Evolutionary conservation across 2,329 filamentous ascomycete species (phyloP).

Genomic region (Botrytis deweyae): DNA sequence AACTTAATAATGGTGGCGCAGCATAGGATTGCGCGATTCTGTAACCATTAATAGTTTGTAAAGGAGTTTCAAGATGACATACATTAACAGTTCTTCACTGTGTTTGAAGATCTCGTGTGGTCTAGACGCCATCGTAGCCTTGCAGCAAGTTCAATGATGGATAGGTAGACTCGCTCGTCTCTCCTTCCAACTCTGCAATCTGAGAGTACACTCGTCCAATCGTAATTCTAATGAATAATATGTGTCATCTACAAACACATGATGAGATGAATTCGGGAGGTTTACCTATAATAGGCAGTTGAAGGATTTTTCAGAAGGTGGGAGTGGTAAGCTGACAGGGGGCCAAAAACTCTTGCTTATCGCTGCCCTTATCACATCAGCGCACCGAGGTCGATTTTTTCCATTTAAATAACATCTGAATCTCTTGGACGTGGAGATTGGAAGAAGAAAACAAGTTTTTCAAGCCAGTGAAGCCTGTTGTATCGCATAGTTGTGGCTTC

Average conservation of each 20-base stretch:
- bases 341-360: not conserved
- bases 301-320: conserved; percentile 1
- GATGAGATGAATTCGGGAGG: not conserved
- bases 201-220: not conserved
- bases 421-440: not conserved
- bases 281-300: not conserved
- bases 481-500: not conserved
- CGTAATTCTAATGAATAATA: not conserved
- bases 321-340: conserved; percentile 8
- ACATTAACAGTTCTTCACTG: not conserved
- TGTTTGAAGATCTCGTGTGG: not conserved
- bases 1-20: conserved; percentile 13
- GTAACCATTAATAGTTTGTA: not conserved
- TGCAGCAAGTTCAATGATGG: not conserved
- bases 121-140: not conserved
- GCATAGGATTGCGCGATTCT: conserved; percentile 1
- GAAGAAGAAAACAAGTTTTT: conserved; percentile 3
- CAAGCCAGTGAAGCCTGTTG: not conserved
- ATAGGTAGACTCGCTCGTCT: not conserved
- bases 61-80: not conserved
- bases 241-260: not conserved
- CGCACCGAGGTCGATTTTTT: conserved; percentile 3
- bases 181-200: not conserved
- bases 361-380: conserved; percentile 9
- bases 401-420: not conserved